phyloP scores from a whole-genome alignment of 768 basidiomycete species.

The Hygrophoropsis aurantiaca region DNA sequence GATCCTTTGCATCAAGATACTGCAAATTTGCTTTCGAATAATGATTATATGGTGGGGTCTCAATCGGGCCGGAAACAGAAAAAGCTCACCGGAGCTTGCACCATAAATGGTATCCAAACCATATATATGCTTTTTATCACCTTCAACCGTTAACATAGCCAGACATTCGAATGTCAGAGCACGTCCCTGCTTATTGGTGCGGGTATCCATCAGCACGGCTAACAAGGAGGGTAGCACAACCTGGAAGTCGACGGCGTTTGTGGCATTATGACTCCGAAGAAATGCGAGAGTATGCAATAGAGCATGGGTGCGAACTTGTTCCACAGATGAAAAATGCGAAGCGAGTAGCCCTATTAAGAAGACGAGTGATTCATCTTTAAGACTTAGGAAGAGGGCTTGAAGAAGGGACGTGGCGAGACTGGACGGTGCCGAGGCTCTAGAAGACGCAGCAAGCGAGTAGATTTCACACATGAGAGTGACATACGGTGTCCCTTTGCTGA shows the following conservation, averaged over 20 bases:
- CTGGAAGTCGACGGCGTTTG: slow-evolving; percentile 73
- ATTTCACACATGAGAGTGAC: slow-evolving; percentile 60
- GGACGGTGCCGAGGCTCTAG: slow-evolving; percentile 40
- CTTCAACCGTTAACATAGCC: slow-evolving; percentile 40
- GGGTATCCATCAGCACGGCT: slow-evolving; percentile 44
- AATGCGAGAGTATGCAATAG: slow-evolving; percentile 80
- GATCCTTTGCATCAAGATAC: slow-evolving; percentile 66
- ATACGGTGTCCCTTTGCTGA: slow-evolving; percentile 39
- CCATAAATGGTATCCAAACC: slow-evolving; percentile 77
- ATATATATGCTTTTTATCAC: slow-evolving; percentile 55
- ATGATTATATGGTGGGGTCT: slow-evolving; percentile 5
- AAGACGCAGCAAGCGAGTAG: slow-evolving; percentile 66
- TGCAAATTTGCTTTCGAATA: slow-evolving; percentile 49
- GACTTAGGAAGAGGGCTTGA: slow-evolving; percentile 60
- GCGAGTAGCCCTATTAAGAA: slow-evolving; percentile 81
- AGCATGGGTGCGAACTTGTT: slow-evolving; percentile 50
- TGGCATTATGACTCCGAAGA: slow-evolving; percentile 65
- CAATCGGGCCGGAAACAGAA: not conserved
- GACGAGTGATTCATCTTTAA: slow-evolving; percentile 69
- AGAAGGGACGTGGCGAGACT: slow-evolving; percentile 57
- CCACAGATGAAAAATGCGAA: slow-evolving; percentile 30
- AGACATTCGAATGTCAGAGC: slow-evolving; percentile 55
- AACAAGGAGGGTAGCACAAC: slow-evolving; percentile 71
- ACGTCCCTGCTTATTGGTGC: slow-evolving; percentile 27
- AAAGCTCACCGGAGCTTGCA: slow-evolving; percentile 47